Percentiles rank a stretch among this genome's conserved stretches.
Evolutionary conservation across 2,329 filamentous ascomycete genomes (phyloP).

Genomic region (Claviceps paspali): DNA sequence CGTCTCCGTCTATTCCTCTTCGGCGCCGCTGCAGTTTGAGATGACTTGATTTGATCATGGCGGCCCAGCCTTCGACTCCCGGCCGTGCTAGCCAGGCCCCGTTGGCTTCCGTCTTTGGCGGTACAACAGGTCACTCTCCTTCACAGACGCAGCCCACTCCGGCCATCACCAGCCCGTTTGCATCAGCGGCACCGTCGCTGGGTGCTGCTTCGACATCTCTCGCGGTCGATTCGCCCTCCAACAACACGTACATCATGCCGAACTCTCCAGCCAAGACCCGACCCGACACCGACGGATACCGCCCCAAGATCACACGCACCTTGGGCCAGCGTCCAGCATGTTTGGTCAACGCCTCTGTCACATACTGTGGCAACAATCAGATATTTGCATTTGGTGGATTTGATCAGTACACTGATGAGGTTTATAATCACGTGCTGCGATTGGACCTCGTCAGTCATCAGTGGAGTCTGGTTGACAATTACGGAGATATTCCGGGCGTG

Average conservation of each 20-base stretch:
- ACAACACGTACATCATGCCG: slow-evolving; percentile 82
- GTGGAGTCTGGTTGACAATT: slow-evolving; percentile 96
- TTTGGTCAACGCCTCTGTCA: slow-evolving; percentile 94
- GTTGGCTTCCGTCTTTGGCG: slow-evolving; percentile 33
- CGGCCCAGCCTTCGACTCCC: slow-evolving; percentile 31
- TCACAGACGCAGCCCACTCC: slow-evolving; percentile 13
- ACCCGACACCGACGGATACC: slow-evolving; percentile 56
- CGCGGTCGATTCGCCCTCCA: slow-evolving; percentile 31
- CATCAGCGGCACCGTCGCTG: slow-evolving; percentile 13
- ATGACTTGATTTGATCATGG: slow-evolving; percentile 14
- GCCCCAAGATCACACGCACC: slow-evolving; percentile 67
- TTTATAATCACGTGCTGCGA: slow-evolving; percentile 93
- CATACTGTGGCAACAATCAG: slow-evolving; percentile 94
- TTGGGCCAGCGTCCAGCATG: slow-evolving; percentile 76
- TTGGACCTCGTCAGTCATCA: slow-evolving; percentile 77
- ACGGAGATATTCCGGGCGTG: slow-evolving; percentile 92
- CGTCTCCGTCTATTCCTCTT: neutral
- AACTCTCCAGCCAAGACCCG: slow-evolving; percentile 61
- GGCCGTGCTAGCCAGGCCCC: slow-evolving; percentile 22
- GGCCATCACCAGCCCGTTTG: slow-evolving; percentile 12
- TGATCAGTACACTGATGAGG: slow-evolving; percentile 96
- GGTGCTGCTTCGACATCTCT: slow-evolving; percentile 9
- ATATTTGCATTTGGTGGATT: slow-evolving; percentile 98
- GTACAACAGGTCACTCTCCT: slow-evolving; percentile 16
- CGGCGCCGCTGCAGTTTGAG: slow-evolving; percentile 2